A percentile compares a stretch with the other conserved stretches of the same genome.
Evolutionary conservation across 306 rosid species (phyloP).

Genomic region (Casuarina cunninghamiana): DNA sequence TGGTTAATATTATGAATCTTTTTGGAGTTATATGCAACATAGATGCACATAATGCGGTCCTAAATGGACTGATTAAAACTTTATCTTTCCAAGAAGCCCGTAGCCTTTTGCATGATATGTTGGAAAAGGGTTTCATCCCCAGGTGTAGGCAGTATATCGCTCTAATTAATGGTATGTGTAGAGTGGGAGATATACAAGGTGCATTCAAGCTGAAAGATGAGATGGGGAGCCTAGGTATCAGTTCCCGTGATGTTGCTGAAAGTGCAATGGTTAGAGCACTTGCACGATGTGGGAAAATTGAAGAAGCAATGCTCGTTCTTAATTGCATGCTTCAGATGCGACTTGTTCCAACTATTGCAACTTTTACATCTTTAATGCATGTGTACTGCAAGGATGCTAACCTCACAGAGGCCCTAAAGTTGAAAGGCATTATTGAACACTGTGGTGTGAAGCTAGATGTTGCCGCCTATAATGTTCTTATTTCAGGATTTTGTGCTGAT

Average conservation of each 20-base stretch:
- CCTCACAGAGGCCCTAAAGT: slow-evolving; percentile 49
- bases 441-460: slow-evolving; percentile 62
- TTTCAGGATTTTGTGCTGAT: slow-evolving; percentile 66
- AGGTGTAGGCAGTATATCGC: slow-evolving; percentile 54
- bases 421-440: slow-evolving; percentile 57
- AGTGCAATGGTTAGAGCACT: slow-evolving; percentile 76
- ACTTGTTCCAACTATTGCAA: slow-evolving; percentile 62
- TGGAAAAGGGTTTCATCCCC: slow-evolving; percentile 60
- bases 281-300: slow-evolving; percentile 54
- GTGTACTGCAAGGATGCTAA: slow-evolving; percentile 53
- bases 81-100: slow-evolving; percentile 46
- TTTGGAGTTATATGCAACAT: slow-evolving; percentile 43
- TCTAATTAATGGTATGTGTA: slow-evolving; percentile 65
- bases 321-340: slow-evolving; percentile 47
- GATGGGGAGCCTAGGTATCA: slow-evolving; percentile 53
- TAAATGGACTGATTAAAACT: slow-evolving; percentile 53
- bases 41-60: slow-evolving; percentile 50
- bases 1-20: slow-evolving; percentile 46
- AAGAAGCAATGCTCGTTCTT: slow-evolving; percentile 56
- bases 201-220: slow-evolving; percentile 63
- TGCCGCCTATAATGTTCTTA: slow-evolving; percentile 60
- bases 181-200: slow-evolving; percentile 66
- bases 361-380: slow-evolving; percentile 82
- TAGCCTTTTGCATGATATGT: slow-evolving; percentile 49
- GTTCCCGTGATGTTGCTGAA: slow-evolving; percentile 57